Conservation (phyloP, 1,284 basidiomycete species). For the Leucocoprinus gongylophorus region DNA sequence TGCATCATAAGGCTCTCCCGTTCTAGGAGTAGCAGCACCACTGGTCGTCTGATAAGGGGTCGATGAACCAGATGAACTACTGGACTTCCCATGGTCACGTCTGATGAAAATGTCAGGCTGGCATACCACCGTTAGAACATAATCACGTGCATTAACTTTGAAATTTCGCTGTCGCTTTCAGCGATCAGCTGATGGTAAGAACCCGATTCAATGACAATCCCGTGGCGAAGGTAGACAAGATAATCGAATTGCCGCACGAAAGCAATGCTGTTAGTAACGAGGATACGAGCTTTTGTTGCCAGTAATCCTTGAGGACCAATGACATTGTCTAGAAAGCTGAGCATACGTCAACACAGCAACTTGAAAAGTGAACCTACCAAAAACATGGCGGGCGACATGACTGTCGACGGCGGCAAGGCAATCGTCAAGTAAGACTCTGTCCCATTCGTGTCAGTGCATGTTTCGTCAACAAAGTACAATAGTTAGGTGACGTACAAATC, state of each 20-base stretch:
- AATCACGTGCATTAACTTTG: constrained; percentile 69
- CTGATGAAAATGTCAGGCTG: constrained; percentile 19
- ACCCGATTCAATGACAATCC: constrained; percentile 79
- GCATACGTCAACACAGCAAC: neutral
- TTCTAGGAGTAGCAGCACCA: constrained; percentile 35
- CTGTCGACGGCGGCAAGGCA: constrained; percentile 66
- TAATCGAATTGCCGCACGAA: constrained; percentile 80
- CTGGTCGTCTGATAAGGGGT: constrained; percentile 44
- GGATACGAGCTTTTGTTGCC: constrained; percentile 76
- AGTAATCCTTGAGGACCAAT: constrained; percentile 87
- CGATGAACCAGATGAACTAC: constrained; percentile 43
- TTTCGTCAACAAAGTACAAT: neutral
- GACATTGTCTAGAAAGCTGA: constrained; percentile 57
- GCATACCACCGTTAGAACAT: neutral
- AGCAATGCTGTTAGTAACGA: constrained; percentile 88
- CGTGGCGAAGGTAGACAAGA: constrained; percentile 74
- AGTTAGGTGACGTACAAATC: constrained; percentile 37
- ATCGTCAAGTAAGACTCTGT: constrained; percentile 61
- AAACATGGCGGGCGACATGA: constrained; percentile 64
- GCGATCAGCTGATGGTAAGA: constrained; percentile 59
- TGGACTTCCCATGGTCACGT: constrained; percentile 39
- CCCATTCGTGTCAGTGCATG: neutral
- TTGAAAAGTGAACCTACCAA: constrained; percentile 34
- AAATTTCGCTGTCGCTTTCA: constrained; percentile 63
- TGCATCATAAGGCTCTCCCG: constrained; percentile 13